phyloP scores from a whole-genome alignment of 768 basidiomycete species.

The Mycena pura region DNA sequence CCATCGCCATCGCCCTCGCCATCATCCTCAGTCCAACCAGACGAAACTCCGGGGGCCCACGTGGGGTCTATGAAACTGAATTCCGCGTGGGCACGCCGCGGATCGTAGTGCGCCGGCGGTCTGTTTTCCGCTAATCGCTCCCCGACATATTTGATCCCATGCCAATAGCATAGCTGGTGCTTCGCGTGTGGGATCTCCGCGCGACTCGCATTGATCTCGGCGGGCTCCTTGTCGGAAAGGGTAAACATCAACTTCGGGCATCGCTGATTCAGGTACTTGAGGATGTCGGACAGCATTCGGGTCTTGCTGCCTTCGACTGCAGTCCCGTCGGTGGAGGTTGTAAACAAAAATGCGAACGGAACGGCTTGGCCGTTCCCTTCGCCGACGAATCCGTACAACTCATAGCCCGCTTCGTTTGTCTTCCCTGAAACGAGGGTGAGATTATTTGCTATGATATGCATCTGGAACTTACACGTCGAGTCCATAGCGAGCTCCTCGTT shows the following conservation, averaged over 20 bases:
- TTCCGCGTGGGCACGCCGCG: slow-evolving; percentile 12
- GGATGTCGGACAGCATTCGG: background rate
- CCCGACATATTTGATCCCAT: slow-evolving; percentile 33
- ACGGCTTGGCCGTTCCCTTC: background rate
- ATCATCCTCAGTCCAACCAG: slow-evolving; percentile 10
- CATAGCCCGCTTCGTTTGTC: background rate
- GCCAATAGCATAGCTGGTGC: slow-evolving; percentile 43
- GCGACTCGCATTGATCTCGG: slow-evolving; percentile 36
- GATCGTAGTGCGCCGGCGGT: slow-evolving; percentile 28
- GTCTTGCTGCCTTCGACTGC: background rate
- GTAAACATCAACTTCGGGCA: slow-evolving; percentile 29
- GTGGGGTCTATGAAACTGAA: slow-evolving; percentile 34
- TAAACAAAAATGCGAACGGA: background rate
- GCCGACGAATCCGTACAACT: background rate
- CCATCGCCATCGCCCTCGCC: background rate
- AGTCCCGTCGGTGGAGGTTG: background rate
- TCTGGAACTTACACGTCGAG: background rate
- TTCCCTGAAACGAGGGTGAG: background rate
- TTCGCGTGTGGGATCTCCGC: slow-evolving; percentile 29
- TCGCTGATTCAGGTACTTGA: background rate
- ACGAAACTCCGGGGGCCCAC: slow-evolving; percentile 28
- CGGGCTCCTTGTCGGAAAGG: slow-evolving; percentile 35
- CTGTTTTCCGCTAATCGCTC: slow-evolving; percentile 30
- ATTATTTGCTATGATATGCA: background rate
- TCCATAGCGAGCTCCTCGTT: background rate